Percentiles rank a stretch among this genome's conserved stretches.
Conservation (phyloP, 176 grass and related monocot genomes). For the Aegilops tauschii region DNA sequence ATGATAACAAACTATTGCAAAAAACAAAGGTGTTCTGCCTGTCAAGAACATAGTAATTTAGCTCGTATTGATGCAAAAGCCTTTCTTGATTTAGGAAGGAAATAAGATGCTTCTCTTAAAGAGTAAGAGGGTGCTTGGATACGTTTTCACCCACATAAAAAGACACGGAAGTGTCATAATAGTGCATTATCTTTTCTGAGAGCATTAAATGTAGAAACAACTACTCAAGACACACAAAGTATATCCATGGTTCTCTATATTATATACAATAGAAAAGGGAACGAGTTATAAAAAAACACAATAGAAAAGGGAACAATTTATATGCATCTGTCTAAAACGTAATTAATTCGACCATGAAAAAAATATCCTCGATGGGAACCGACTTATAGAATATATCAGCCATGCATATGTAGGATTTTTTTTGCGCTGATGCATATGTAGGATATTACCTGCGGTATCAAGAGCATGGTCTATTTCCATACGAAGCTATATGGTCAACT, state of each 20-base stretch:
- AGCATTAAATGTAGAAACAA: not conserved
- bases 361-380: not conserved
- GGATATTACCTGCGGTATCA: not conserved
- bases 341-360: not conserved
- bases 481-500: not conserved
- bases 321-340: too few species aligned
- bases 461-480: not conserved
- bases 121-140: not conserved
- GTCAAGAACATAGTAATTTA: not conserved
- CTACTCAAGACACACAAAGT: not conserved
- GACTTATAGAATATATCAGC: not conserved
- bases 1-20: not conserved
- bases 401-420: not conserved
- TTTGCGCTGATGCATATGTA: not conserved
- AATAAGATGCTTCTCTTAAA: not conserved
- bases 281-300: not conserved
- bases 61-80: not conserved
- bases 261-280: not conserved
- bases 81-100: not conserved
- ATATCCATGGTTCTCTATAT: not conserved
- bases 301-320: not conserved
- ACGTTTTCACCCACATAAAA: not conserved
- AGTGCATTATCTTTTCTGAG: not conserved
- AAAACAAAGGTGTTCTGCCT: conserved; percentile 28
- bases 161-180: not conserved